Percentiles rank a stretch among this genome's conserved stretches.
phyloP scores from a whole-genome alignment of 2,329 filamentous ascomycete genomes.

The Hypoxylon sp. region DNA sequence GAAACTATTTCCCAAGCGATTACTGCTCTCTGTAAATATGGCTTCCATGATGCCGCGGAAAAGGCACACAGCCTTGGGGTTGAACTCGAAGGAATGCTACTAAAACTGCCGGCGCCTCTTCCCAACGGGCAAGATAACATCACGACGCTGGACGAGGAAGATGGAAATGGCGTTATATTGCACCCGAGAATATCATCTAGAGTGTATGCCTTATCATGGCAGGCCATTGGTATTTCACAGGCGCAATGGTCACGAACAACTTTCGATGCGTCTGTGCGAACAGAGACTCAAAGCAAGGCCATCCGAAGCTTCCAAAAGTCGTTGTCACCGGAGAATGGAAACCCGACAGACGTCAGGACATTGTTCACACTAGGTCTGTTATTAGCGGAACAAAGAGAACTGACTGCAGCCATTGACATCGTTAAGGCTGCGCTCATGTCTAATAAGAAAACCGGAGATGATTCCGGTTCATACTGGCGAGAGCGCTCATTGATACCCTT shows the following conservation, averaged over 20 bases:
- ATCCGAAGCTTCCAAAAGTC: conserved; percentile 82
- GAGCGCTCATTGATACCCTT: conserved; percentile 80
- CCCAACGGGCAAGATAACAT: conserved; percentile 50
- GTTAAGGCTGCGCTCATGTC: conserved; percentile 82
- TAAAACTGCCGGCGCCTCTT: conserved; percentile 65
- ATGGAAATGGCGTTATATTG: conserved; percentile 52
- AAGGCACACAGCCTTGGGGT: conserved; percentile 80
- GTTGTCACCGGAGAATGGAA: conserved; percentile 75
- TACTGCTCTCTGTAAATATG: conserved; percentile 85
- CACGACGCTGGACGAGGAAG: conserved; percentile 54
- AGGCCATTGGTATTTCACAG: conserved; percentile 87
- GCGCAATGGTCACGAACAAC: conserved; percentile 90
- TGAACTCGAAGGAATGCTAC: conserved; percentile 82
- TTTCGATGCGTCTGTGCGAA: conserved; percentile 78
- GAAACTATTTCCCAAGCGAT: conserved; percentile 86
- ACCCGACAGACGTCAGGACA: conserved; percentile 78
- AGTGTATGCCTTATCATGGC: conserved; percentile 79
- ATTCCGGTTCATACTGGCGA: conserved; percentile 69
- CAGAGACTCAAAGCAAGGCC: conserved; percentile 82
- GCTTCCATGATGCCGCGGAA: conserved; percentile 79
- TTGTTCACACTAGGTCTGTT: conserved; percentile 86
- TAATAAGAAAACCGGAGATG: conserved; percentile 63
- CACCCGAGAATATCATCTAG: conserved; percentile 68
- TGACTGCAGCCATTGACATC: conserved; percentile 84
- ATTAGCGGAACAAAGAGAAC: conserved; percentile 88